Evolutionary conservation across 2,329 filamentous ascomycete genomes (phyloP).

Genomic region (Periglandula ipomoeae): DNA sequence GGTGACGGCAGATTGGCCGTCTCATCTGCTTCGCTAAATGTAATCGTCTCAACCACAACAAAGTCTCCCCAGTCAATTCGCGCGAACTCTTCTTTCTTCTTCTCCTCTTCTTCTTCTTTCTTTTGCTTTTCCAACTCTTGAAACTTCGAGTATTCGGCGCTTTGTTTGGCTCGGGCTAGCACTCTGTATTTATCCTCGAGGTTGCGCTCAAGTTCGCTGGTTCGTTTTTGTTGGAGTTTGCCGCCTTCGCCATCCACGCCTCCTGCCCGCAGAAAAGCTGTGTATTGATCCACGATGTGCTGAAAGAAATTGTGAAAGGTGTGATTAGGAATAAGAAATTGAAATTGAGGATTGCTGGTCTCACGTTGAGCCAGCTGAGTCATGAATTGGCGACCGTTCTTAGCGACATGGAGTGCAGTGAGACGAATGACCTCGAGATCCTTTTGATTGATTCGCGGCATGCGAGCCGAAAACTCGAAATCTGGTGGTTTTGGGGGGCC

Average conservation of each 20-base stretch:
- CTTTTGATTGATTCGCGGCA: slow-evolving; percentile 94
- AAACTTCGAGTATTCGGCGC: slow-evolving; percentile 79
- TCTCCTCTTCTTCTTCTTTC: slow-evolving; percentile 79
- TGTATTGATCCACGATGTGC: slow-evolving; percentile 86
- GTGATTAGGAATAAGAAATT: slow-evolving; percentile 91
- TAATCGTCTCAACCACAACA: slow-evolving; percentile 86
- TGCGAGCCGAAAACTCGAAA: slow-evolving; percentile 89
- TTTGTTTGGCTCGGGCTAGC: slow-evolving; percentile 69
- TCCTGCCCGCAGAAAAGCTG: slow-evolving; percentile 60
- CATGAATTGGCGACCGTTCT: slow-evolving; percentile 87
- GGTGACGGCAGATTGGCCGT: slow-evolving; percentile 78
- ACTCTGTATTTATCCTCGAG: slow-evolving; percentile 71
- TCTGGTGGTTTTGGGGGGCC: slow-evolving; percentile 79
- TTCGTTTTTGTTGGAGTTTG: slow-evolving; percentile 61
- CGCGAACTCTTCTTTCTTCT: slow-evolving; percentile 65
- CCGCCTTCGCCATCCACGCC: slow-evolving; percentile 58
- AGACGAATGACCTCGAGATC: slow-evolving; percentile 68
- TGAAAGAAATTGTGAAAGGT: slow-evolving; percentile 95
- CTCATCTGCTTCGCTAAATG: slow-evolving; percentile 85
- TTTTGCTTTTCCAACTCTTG: slow-evolving; percentile 79
- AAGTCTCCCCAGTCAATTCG: slow-evolving; percentile 99
- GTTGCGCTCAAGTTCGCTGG: slow-evolving; percentile 65
- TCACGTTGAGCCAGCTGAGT: slow-evolving; percentile 83
- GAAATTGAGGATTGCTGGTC: slow-evolving; percentile 85
- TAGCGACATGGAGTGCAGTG: slow-evolving; percentile 86